Evolutionary conservation across 306 rosid genomes (phyloP), one percentile per base, ranked within the genome.

Genomic region (Fagus crenata): DNA sequence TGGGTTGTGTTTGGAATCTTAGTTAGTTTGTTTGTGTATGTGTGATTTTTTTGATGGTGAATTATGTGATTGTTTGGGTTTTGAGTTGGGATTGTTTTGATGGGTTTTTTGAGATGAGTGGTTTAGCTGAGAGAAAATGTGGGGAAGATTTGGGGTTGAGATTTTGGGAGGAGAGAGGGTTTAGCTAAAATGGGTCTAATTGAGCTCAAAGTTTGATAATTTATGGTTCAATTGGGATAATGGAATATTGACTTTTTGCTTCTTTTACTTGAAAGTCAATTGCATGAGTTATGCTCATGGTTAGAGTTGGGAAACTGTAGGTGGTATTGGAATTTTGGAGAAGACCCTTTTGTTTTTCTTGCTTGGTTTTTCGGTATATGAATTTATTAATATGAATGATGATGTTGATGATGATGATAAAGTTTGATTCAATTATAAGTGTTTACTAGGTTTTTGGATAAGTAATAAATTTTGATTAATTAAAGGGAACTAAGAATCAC

Each of bases 41-140:
- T 60, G 31, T 32, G 75, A 22, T 22, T 46, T 49, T 78, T 78
- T 79, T 67, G 73, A 67, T 76, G 49, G 69, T 39, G 14, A 1
- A 63, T 63, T 35, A 33, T 35, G 69, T 63, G 69, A 35, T 14
- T 63, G 13, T 37, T 37, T 14, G 31, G 71, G 71, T 14, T 63
- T 65, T 61, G 54, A 65, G 71, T 35, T 74, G 49, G 58, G 58
- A 53, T 69, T 60, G 35, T 55, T 71, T 64, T 49, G 60, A 68
- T 28, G 36, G 63, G 46, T 58, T 80, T 54, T 49, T 6, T 65
- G 31, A 55, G 49, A 35, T 17, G 7, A 7, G 13, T 28, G 7
- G 49, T 32, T 65, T 65, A 14, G 32, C 70, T 37, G 32, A 65
- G 37, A 13, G 49, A 65, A 15, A 65, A 37, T 36, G 46, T 37